These are phyloP conservation scores for Penicillium italicum DNA, from an alignment of 2,329 filamentous ascomycete genomes.

Conservation along the genomic window DNA sequence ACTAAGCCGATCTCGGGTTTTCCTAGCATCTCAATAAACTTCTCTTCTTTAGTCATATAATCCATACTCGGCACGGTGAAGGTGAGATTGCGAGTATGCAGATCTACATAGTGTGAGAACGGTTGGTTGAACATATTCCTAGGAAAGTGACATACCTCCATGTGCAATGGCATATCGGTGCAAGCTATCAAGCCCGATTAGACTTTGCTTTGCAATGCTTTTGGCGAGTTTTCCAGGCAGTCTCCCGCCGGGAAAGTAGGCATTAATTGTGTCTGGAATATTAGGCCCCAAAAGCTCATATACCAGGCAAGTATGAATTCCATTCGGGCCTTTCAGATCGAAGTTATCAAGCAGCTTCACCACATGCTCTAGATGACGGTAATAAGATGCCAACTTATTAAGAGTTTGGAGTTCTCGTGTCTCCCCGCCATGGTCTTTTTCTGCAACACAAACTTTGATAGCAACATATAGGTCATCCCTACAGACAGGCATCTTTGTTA, in stretches of 20 bases:
- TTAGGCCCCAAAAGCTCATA: conserved; percentile 43
- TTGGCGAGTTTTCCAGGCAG: conserved; percentile 44
- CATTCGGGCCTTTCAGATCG: conserved; percentile 43
- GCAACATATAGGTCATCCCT: conserved; percentile 24
- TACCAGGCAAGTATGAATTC: conserved; percentile 45
- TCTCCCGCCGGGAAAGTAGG: conserved; percentile 33
- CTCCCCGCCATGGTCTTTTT: conserved; percentile 7
- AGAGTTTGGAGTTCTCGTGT: conserved; percentile 19
- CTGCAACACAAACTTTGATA: conserved; percentile 23
- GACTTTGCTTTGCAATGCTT: conserved; percentile 39
- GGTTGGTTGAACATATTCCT: conserved; percentile 5
- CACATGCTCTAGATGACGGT: conserved; percentile 27
- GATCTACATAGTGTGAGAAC: conserved; percentile 18
- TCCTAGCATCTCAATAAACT: conserved; percentile 22
- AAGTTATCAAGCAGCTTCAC: conserved; percentile 40
- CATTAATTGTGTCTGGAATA: conserved; percentile 38
- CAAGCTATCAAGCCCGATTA: conserved; percentile 39
- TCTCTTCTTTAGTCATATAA: conserved; percentile 18
- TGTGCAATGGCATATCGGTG: conserved; percentile 41
- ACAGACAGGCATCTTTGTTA: conserved; percentile 13
- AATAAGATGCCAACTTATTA: conserved; percentile 11
- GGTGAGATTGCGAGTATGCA: conserved; percentile 29
- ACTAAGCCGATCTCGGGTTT: conserved; percentile 27
- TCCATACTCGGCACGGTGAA: conserved; percentile 21
- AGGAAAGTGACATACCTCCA: conserved; percentile 29